Evolutionary conservation across 306 rosid genomes (phyloP), one percentile per base, ranked within the genome.

Genomic region (Gillenia trifoliata): DNA sequence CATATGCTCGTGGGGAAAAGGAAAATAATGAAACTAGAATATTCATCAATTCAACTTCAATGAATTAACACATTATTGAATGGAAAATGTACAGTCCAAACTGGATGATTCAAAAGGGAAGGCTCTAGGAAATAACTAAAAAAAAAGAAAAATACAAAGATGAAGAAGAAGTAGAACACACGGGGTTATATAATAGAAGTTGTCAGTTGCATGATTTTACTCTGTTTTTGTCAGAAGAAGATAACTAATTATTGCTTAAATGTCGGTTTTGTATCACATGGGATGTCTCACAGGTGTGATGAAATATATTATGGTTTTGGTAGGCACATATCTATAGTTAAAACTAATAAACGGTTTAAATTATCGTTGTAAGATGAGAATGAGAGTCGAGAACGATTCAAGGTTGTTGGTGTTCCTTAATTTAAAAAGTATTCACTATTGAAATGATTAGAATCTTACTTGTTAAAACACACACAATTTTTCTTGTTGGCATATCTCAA

Each of bases 261-360:
- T 54, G 75, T 55, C 67, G 43, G 76, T 78, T 70, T 33, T 75
- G 70, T 22, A 67, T 80, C 96, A 90, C 96, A 90, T 90, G 96
- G 91, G 85, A 31, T 88, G 96, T 86, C 90, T 83, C 54, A 30
- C 68, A 67, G 64, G 52, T 72, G 56, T 72, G 43, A 56, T 72
- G 9, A 41, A 10, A 41, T 23, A n/a, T 23, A 17, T 68, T 9
- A 47, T 20, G 64, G 64, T 33, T 54, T 71, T 55, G 75, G 65
- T 34, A 13, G 10, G 64, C 60, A n/a, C n/a, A 11, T 57, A 26
- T 6, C n/a, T 31, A n/a, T 22, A 2, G 38, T 64, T 33, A 64
- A 2, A 34, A n/a, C 17, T 3, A 59, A 59, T 59, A 59, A 3
- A 47, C 1, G 0, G 52, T 16, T 15, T 5, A 47, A 16, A 16